phyloP scores from a whole-genome alignment of 2,329 filamentous ascomycete species.

The Atkinsonella texensis region DNA sequence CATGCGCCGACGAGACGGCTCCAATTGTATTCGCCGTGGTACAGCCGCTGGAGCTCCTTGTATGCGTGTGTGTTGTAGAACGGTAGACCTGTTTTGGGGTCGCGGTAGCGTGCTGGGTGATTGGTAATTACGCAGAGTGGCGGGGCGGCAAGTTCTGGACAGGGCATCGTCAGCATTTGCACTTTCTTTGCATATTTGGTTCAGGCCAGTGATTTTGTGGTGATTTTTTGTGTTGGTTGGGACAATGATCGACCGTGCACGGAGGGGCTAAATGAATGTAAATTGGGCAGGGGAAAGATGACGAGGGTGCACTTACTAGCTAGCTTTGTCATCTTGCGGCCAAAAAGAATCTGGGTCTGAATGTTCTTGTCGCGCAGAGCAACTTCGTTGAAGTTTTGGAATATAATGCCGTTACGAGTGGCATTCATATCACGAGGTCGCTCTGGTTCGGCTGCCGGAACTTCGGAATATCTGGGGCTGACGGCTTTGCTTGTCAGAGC shows the following conservation, averaged over 20 bases:
- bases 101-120: conserved; percentile 67
- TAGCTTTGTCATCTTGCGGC: conserved; percentile 45
- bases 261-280: not conserved
- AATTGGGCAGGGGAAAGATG: not conserved
- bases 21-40: conserved; percentile 67
- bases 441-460: conserved; percentile 8
- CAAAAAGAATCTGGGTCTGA: conserved; percentile 48
- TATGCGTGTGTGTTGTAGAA: conserved; percentile 75
- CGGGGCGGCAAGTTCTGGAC: conserved; percentile 35
- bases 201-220: too few species aligned
- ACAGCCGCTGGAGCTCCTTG: conserved; percentile 64
- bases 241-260: not conserved
- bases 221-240: too few species aligned
- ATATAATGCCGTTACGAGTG: conserved; percentile 42
- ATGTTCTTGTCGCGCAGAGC: conserved; percentile 43
- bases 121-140: conserved; percentile 73
- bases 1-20: conserved; percentile 72
- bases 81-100: conserved; percentile 71
- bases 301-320: conserved; percentile 30
- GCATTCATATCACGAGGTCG: conserved; percentile 10
- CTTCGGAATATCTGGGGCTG: conserved; percentile 9
- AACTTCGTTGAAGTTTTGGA: conserved; percentile 47
- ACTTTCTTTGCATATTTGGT: not conserved
- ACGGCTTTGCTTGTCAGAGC: conserved; percentile 8
- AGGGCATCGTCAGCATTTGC: not conserved